phyloP scores from a whole-genome alignment of 2,329 filamentous ascomycete species.

The Ilyonectria mors-panacis region DNA sequence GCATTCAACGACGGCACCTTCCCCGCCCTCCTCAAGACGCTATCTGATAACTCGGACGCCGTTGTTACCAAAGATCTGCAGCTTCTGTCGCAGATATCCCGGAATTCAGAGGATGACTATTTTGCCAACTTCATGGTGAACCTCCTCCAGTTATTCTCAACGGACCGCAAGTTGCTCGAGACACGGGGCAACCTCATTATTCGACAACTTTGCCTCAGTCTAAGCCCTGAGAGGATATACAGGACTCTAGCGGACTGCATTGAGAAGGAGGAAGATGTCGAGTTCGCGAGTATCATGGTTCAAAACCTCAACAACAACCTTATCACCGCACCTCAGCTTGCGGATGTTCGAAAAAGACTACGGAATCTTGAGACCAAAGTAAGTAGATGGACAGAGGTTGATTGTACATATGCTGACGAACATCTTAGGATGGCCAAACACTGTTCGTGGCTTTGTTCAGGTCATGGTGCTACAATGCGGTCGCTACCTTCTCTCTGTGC shows the following conservation, averaged over 20 bases:
- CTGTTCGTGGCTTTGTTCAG: constrained; percentile 96
- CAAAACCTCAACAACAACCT: constrained; percentile 99
- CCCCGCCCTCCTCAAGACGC: constrained; percentile 92
- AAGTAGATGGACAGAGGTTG: constrained; percentile 27
- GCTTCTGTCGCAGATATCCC: constrained; percentile 93
- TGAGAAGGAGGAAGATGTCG: constrained; percentile 97
- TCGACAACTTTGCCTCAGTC: constrained; percentile 90
- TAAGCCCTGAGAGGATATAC: constrained; percentile 96
- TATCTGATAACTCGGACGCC: constrained; percentile 94
- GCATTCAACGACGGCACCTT: constrained; percentile 98
- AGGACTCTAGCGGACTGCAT: constrained; percentile 95
- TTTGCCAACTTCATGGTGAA: constrained; percentile 99
- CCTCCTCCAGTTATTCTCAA: constrained; percentile 93
- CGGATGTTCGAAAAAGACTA: constrained; percentile 90
- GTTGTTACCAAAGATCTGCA: constrained; percentile 97
- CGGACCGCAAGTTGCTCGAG: constrained; percentile 91
- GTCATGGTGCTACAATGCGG: constrained; percentile 98
- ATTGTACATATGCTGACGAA: constrained; percentile 20
- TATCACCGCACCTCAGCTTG: constrained; percentile 94
- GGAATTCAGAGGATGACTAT: constrained; percentile 96
- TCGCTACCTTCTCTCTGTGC: constrained; percentile 96
- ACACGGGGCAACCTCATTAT: constrained; percentile 97
- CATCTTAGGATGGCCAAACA: constrained; percentile 84
- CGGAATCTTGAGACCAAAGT: constrained; percentile 91
- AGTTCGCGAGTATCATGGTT: constrained; percentile 99